Percentiles rank a stretch among this genome's conserved stretches.
Evolutionary conservation across 441 rosid species (phyloP).

Genomic region (Syzygium syzygioides): DNA sequence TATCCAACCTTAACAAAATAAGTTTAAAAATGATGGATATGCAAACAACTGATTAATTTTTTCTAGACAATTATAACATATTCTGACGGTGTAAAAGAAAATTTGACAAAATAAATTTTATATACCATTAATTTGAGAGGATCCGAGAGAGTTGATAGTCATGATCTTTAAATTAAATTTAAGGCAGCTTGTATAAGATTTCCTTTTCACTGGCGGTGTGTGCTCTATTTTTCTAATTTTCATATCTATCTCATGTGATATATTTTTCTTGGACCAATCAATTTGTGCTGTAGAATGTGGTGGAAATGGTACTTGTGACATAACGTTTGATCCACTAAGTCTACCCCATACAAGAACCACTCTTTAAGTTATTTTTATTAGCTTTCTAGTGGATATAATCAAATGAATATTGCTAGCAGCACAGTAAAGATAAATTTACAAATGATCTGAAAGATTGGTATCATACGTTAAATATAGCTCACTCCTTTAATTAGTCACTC

Average conservation of each 20-base stretch:
- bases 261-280: neutral
- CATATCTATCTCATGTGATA: neutral
- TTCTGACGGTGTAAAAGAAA: neutral
- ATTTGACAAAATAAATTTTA: neutral
- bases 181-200: neutral
- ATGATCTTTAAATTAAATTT: neutral
- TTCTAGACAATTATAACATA: neutral
- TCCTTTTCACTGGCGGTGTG: neutral
- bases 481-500: neutral
- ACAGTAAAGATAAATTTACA: neutral
- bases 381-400: neutral
- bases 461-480: neutral
- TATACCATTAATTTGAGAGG: neutral
- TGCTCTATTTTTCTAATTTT: no score
- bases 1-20: neutral
- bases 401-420: neutral
- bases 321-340: neutral
- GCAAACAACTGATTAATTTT: neutral
- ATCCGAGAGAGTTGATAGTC: neutral
- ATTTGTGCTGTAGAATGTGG: neutral
- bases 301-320: neutral
- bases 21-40: neutral
- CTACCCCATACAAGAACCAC: neutral
- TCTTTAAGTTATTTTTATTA: neutral
- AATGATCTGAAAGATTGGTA: neutral